A percentile compares a stretch with the other conserved stretches of the same genome.
Evolutionary conservation across 306 rosid genomes (phyloP).

Genomic region (Crataegus laevigata): DNA sequence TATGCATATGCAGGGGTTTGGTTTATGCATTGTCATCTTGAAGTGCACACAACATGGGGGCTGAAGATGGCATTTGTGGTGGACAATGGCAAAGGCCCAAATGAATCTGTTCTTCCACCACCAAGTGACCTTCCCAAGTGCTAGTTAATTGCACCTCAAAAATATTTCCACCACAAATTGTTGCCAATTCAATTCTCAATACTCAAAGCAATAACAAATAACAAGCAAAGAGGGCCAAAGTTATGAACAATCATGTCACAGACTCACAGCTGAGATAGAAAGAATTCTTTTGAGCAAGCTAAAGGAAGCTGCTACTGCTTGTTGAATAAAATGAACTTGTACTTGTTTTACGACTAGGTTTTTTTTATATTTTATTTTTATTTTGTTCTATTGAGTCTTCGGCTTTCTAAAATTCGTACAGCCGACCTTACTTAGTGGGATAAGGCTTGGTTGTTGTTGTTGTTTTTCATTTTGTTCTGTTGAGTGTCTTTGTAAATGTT

Average conservation of each 20-base stretch:
- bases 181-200: neutral
- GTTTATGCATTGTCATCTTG: slow-evolving; percentile 86
- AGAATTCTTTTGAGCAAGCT: slow-evolving; percentile 9
- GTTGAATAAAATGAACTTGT: neutral
- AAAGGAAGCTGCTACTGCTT: neutral
- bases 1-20: slow-evolving; percentile 51
- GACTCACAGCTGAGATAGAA: neutral
- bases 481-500: neutral
- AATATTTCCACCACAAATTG: neutral
- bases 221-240: neutral
- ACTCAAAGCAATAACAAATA: neutral
- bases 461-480: neutral
- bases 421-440: no score
- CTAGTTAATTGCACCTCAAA: slow-evolving; percentile 7
- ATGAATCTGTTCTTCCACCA: slow-evolving; percentile 65
- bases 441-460: no score
- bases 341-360: neutral
- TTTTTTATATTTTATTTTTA: neutral
- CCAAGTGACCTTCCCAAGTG: slow-evolving; percentile 72
- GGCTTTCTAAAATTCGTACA: no score
- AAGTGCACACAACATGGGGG: slow-evolving; percentile 88
- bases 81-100: slow-evolving; percentile 72
- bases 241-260: neutral
- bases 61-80: slow-evolving; percentile 85
- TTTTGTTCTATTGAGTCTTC: no score